Evolutionary conservation across 257 asterid species (phyloP).

Genomic region (Solanum corneliomulleri): DNA sequence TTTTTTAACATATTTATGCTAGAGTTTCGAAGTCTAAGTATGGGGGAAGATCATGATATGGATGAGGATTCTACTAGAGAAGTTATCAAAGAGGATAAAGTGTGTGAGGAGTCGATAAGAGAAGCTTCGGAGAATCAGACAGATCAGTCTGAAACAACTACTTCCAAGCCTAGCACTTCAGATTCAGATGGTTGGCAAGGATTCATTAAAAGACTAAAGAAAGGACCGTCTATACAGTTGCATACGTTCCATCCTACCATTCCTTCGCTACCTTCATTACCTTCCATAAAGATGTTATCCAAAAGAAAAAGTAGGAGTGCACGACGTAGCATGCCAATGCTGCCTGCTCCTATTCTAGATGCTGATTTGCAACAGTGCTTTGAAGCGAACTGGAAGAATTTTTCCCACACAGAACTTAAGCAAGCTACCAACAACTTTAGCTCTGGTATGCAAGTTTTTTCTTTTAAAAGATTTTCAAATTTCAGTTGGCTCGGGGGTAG

Average conservation of each 20-base stretch:
- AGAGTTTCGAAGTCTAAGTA: slow-evolving; percentile 42
- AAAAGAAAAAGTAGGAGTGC: slow-evolving; percentile 37
- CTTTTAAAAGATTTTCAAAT: not conserved
- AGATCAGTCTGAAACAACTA: slow-evolving; percentile 14
- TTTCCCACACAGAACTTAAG: slow-evolving; percentile 65
- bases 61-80: slow-evolving; percentile 26
- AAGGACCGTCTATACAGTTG: slow-evolving; percentile 42
- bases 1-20: not conserved
- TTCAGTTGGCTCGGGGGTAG: not conserved
- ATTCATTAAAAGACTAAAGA: slow-evolving; percentile 66
- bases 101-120: slow-evolving; percentile 19
- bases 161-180: slow-evolving; percentile 27
- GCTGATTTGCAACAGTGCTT: slow-evolving; percentile 54
- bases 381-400: slow-evolving; percentile 74
- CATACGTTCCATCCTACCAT: slow-evolving; percentile 57
- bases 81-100: slow-evolving; percentile 13
- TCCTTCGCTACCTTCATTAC: slow-evolving; percentile 67
- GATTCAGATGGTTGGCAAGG: slow-evolving; percentile 57
- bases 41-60: slow-evolving; percentile 13
- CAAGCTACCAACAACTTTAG: slow-evolving; percentile 57
- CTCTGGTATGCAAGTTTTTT: slow-evolving; percentile 32
- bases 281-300: slow-evolving; percentile 68
- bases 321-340: slow-evolving; percentile 36
- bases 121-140: slow-evolving; percentile 30
- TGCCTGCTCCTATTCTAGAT: slow-evolving; percentile 44